Base-by-base conservation (phyloP, 768 basidiomycete species). In the Auriscalpium microsporum region DNA sequence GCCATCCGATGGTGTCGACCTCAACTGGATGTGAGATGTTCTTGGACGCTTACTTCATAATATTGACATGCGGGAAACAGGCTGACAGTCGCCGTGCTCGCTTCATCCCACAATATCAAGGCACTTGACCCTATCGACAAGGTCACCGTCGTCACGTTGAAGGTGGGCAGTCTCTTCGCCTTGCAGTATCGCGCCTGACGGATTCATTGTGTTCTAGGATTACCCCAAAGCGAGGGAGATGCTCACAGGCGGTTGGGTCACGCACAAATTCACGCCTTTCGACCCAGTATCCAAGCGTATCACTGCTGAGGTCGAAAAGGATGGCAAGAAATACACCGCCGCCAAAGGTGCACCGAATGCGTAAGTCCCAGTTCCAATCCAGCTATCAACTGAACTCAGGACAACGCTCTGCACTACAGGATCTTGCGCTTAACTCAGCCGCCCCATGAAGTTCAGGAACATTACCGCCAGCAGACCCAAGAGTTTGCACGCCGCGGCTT, bases 211-310 rank as follows among this genome's bases (percentile, higher is more conserved):
- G 38, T 33, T 3, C 9, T 54, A 71, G 69, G 70, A 75, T 60
- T 78, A 70, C 63, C 75, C 76, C 23, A 67, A 69, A 50, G 76
- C 77, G 0, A 72, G 72, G 54, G 72, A 77, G 58, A 72, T 53
- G 23, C 21, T 63, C 28, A 56, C 56, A 51, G 55, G 59, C 14
- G 75, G 75, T 19, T 78, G 76, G 76, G 68, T 64, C 50, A 78
- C 76, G 21, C 53, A 68, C 62, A 75, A 74, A 55, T 78, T 78
- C 63, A 66, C 67, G 7, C 77, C 77, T 8, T 78, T 78, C 60
- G 75, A 78, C 57, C 77, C 77, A 10, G 77, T 78, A 44, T 76
- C 75, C 49, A 78, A 78, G 64, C 73, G 77, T 36, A 78, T 78
- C 62, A 75, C 75, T 23, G 73, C 76, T 17, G 73, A 76, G 58